Evolutionary conservation across 106 monocot species (phyloP).

Genomic region (Dioscorea alata): DNA sequence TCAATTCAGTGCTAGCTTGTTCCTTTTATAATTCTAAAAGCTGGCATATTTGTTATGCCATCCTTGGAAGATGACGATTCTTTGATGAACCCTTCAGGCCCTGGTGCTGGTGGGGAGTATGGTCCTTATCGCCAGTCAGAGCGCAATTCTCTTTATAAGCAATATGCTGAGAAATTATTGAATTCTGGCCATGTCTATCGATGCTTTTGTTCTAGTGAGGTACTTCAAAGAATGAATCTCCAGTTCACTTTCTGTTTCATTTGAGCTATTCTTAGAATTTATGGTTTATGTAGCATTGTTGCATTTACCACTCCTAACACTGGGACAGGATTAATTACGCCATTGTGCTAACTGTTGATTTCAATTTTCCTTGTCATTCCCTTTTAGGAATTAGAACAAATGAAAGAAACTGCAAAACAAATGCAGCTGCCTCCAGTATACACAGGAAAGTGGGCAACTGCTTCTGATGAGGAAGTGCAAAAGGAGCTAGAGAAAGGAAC

Average conservation of each 20-base stretch:
- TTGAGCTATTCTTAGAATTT: neutral
- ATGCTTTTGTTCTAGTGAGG: constrained; percentile 97
- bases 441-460: constrained; percentile 89
- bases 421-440: constrained; percentile 90
- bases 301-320: too few relatives aligned
- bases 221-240: constrained; percentile 9
- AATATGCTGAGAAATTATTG: constrained; percentile 80
- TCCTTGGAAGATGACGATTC: neutral
- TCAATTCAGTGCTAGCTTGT: neutral
- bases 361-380: neutral
- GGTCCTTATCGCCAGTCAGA: constrained; percentile 98
- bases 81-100: constrained; percentile 44
- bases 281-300: too few relatives aligned
- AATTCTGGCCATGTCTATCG: constrained; percentile 69
- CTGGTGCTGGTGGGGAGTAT: constrained; percentile 82
- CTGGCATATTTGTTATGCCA: neutral
- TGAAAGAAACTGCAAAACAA: constrained; percentile 89
- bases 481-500: constrained; percentile 78
- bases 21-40: neutral
- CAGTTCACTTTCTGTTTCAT: neutral
- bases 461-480: constrained; percentile 71
- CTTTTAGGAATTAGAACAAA: constrained; percentile 82
- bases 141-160: constrained; percentile 86
- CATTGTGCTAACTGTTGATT: too few relatives aligned
- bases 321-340: too few relatives aligned